These are phyloP conservation scores for Citrullus colocynthis DNA, from an alignment of 306 rosid genomes.

Conservation along the genomic window DNA sequence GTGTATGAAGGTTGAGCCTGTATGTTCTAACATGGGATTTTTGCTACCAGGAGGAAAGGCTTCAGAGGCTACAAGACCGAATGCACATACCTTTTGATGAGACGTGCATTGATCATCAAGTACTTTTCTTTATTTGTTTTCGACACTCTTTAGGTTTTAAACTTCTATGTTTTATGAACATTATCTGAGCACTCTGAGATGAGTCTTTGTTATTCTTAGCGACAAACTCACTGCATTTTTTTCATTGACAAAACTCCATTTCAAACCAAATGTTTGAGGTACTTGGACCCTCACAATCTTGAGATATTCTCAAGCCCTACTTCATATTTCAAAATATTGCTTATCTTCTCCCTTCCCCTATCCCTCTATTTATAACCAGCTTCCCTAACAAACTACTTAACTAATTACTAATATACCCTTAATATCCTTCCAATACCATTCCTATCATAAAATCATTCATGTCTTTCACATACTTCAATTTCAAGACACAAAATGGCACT, in stretches of 20 bases:
- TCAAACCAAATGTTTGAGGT: not conserved
- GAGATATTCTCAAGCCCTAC: too few species aligned
- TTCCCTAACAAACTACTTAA: too few species aligned
- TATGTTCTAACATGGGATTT: not conserved
- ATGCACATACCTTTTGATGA: constrained; percentile 66
- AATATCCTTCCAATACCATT: too few species aligned
- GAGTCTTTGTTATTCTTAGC: not conserved
- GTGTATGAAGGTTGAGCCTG: not conserved
- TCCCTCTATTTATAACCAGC: too few species aligned
- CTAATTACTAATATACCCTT: too few species aligned
- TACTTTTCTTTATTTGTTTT: constrained; percentile 20
- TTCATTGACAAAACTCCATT: not conserved
- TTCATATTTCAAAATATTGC: too few species aligned
- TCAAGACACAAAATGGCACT: not conserved
- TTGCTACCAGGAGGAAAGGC: constrained; percentile 54
- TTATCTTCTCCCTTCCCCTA: too few species aligned
- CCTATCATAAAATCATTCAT: not conserved
- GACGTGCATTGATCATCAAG: constrained; percentile 67
- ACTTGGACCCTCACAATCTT: too few species aligned
- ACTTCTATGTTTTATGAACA: not conserved
- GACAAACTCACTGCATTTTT: not conserved
- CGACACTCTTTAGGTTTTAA: not conserved
- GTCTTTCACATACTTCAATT: not conserved
- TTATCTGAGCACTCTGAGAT: not conserved
- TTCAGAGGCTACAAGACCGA: constrained; percentile 73